Conservation (phyloP, 192 early-diverging fungal species). For the Gaertneriomyces sp. region DNA sequence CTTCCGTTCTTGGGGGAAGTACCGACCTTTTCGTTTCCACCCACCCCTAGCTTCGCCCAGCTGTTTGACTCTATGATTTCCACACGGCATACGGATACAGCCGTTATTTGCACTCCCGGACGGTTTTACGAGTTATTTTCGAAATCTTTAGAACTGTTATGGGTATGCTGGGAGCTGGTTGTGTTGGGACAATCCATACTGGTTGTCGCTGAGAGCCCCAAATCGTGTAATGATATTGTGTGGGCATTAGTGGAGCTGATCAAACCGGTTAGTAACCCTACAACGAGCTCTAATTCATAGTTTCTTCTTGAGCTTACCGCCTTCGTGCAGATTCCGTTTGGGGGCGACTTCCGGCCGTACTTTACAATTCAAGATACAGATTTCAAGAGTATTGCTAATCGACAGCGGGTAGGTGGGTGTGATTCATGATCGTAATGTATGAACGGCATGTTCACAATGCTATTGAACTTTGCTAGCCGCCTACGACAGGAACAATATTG, state of each 20-base stretch:
- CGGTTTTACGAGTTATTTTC: slow-evolving; percentile 74
- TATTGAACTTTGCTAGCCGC: slow-evolving; percentile 39
- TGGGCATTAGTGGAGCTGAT: slow-evolving; percentile 83
- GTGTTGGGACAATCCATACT: slow-evolving; percentile 84
- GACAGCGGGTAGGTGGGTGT: slow-evolving; percentile 38
- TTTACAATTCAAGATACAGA: slow-evolving; percentile 97
- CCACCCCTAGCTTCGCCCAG: slow-evolving; percentile 57
- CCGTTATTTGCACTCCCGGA: slow-evolving; percentile 56
- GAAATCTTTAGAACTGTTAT: slow-evolving; percentile 75
- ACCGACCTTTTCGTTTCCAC: slow-evolving; percentile 40
- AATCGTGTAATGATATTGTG: slow-evolving; percentile 80
- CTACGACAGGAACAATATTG: slow-evolving; percentile 76
- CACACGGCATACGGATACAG: slow-evolving; percentile 20
- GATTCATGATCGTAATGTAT: neutral
- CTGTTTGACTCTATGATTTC: slow-evolving; percentile 53
- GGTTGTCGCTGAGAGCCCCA: slow-evolving; percentile 83
- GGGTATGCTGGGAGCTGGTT: slow-evolving; percentile 94
- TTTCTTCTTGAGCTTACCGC: neutral
- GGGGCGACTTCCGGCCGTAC: slow-evolving; percentile 94
- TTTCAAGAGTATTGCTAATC: slow-evolving; percentile 66
- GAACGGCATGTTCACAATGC: neutral
- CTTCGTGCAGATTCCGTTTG: slow-evolving; percentile 73
- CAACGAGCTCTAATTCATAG: neutral
- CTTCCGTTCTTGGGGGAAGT: slow-evolving; percentile 35
- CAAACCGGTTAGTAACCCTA: slow-evolving; percentile 67